Evolutionary conservation across 257 asterid genomes (phyloP), one percentile per base, ranked within the genome.

Genomic region (Thymus quinquecostatus): DNA sequence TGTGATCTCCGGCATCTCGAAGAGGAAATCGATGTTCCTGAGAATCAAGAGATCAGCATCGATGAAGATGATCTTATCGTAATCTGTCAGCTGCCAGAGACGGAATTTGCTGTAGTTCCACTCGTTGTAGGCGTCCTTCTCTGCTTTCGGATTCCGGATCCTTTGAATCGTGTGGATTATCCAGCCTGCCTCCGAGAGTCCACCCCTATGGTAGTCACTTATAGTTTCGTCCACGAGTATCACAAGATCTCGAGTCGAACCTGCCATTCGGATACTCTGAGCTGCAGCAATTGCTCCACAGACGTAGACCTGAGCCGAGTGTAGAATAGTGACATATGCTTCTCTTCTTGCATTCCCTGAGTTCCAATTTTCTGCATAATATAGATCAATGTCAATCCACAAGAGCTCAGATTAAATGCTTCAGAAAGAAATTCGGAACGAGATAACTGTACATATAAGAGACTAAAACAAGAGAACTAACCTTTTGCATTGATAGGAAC

Each of bases 231-330:
- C 97, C 0, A 92, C 98, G 63, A 92, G 98, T 77, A 92, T 90
- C 38, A 92, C 93, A 8, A 92, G 92, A 73, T 92, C 97, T 10
- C 98, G 83, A 27, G 95, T 90, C 9, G 98, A 92, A 60, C 98
- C 96, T 2, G 93, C 68, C 92, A 92, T 86, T 47, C 97, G 95
- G 69, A 92, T 88, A 60, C 98, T 92, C 79, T 92, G 98, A n/a
- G 98, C 98, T 29, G 92, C 97, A 29, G 89, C 87, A 67, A 92
- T 92, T 30, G 98, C 97, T 33, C 98, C 97, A 76, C 98, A 92
- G 36, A 92, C 97, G 47, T 92, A 92, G 58, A 87, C 79, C 3
- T 92, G 86, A 43, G 98, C 97, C 6, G 98, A 90, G 80, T 88
- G 98, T 21, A 92, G 85, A 77, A 92, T 84, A 53, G 97, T 92